These are phyloP conservation scores for Solanum hybrid DNA, from an alignment of 305 asterid species.

Conservation along the genomic window DNA sequence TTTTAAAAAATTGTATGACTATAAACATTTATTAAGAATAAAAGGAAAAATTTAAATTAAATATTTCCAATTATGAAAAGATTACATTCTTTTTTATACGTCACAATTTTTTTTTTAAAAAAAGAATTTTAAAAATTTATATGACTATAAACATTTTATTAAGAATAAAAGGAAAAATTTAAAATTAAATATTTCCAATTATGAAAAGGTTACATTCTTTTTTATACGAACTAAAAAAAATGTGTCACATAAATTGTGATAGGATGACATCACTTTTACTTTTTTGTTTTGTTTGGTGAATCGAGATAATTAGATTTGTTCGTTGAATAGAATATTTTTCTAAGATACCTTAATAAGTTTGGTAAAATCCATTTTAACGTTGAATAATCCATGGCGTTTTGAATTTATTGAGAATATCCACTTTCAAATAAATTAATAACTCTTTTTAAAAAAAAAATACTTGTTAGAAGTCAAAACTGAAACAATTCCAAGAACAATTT, in stretches of 20 bases:
- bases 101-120: no score
- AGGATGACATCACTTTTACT: no score
- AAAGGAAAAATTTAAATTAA: no score
- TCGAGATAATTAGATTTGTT: no score
- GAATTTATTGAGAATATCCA: neutral
- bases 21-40: no score
- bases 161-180: neutral
- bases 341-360: neutral
- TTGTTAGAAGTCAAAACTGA: neutral
- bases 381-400: neutral
- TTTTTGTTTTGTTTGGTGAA: neutral
- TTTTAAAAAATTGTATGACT: no score
- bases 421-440: neutral
- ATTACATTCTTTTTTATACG: no score
- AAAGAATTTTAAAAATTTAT: no score
- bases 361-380: neutral
- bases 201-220: no score
- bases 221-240: no score
- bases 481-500: neutral
- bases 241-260: neutral
- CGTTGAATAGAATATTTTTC: neutral
- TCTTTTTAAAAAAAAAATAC: neutral
- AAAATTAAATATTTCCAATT: no score
- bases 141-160: neutral
- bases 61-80: no score